Conservation (phyloP, 179 eudicot genomes). For the Heliamphora pulchella region DNA sequence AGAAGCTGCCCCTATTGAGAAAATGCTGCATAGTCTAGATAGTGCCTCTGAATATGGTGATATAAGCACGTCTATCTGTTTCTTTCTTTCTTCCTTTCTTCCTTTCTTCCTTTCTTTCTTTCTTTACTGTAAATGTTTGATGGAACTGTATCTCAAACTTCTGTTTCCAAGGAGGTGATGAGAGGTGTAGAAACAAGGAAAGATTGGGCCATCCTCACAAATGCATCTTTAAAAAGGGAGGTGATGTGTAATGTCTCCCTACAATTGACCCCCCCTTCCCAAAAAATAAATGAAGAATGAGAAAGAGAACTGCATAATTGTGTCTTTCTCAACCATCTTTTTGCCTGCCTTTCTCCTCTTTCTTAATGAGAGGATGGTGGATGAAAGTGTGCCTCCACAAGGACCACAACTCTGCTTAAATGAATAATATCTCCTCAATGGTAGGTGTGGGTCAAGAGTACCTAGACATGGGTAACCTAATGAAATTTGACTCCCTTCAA, state of each 20-base stretch:
- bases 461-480: constrained; percentile 4
- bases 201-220: constrained; percentile 5
- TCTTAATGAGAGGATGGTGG: neutral
- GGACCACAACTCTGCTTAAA: neutral
- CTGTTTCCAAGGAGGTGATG: neutral
- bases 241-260: constrained; percentile 14
- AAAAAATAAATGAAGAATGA: constrained; percentile 7
- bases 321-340: constrained; percentile 12
- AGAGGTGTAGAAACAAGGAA: neutral
- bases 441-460: constrained; percentile 13
- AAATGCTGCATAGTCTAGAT: constrained; percentile 29
- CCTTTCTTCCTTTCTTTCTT: neutral
- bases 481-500: too few species aligned
- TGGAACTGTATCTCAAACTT: neutral
- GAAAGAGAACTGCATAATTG: constrained; percentile 7
- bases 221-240: neutral
- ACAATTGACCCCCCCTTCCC: constrained; percentile 1
- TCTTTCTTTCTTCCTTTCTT: neutral
- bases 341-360: neutral
- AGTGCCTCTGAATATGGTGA: constrained; percentile 21
- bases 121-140: neutral
- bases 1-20: constrained; percentile 12
- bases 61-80: constrained; percentile 5
- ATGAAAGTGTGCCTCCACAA: constrained; percentile 6
- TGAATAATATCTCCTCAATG: constrained; percentile 7